Evolutionary conservation across 129 eudicot species (phyloP).

Genomic region (Helichrysum umbraculigerum): DNA sequence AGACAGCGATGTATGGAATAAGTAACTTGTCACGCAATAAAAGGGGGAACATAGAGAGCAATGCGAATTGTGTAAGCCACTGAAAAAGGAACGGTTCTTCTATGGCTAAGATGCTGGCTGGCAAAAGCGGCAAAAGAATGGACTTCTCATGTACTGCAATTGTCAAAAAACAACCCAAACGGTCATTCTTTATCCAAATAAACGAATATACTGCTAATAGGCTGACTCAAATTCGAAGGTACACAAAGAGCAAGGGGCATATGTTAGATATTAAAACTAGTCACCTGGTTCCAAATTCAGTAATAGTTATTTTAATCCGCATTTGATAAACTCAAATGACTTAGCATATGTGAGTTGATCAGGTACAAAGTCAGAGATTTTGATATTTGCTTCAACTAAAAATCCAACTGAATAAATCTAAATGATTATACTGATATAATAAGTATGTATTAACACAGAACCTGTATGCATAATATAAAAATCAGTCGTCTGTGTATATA

Average conservation of each 20-base stretch:
- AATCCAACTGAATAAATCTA: neutral
- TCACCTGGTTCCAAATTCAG: neutral
- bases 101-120: conserved; percentile 85
- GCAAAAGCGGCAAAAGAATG: conserved; percentile 81
- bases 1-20: conserved; percentile 63
- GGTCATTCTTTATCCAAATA: neutral
- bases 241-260: neutral
- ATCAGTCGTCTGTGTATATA: too few species aligned
- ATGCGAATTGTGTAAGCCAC: conserved; percentile 66
- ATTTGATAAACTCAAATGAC: neutral
- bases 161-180: neutral
- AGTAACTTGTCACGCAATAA: conserved; percentile 73
- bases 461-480: neutral
- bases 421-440: neutral
- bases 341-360: neutral
- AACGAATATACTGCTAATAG: conserved; percentile 8
- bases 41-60: conserved; percentile 93
- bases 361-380: neutral
- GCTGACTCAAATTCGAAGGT: neutral
- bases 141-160: conserved; percentile 96
- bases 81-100: conserved; percentile 71
- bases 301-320: neutral
- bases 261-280: neutral
- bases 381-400: neutral
- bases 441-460: neutral